Conservation (phyloP, 1,139 yeast species). For the Kodamaea fungicola region DNA sequence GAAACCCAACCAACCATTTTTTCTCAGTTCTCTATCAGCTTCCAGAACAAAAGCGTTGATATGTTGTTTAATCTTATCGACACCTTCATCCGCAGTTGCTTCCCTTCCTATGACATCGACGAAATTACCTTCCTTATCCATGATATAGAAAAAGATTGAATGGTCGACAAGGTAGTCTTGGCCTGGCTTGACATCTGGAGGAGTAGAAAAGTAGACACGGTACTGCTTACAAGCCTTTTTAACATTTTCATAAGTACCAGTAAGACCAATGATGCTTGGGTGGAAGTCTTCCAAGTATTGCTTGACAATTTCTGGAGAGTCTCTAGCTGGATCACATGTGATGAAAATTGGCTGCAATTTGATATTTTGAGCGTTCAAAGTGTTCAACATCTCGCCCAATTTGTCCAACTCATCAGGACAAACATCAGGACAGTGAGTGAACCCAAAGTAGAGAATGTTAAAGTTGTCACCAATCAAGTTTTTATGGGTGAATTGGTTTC, state of each 20-base stretch:
- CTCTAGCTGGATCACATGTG: constrained; percentile 96
- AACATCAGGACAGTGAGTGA: constrained; percentile 95
- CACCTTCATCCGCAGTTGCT: constrained; percentile 74
- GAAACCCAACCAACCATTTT: constrained; percentile 54
- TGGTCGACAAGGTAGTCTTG: constrained; percentile 96
- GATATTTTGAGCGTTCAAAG: constrained; percentile 50
- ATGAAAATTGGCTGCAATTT: constrained; percentile 81
- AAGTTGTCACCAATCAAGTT: constrained; percentile 70
- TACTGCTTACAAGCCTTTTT: constrained; percentile 81
- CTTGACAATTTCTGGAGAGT: constrained; percentile 76
- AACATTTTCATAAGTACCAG: constrained; percentile 84
- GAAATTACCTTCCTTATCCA: constrained; percentile 96
- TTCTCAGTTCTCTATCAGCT: constrained; percentile 57
- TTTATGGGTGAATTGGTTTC: constrained; percentile 69
- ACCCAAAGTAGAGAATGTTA: constrained; percentile 85
- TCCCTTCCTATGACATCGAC: constrained; percentile 94
- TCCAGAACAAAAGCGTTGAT: constrained; percentile 74
- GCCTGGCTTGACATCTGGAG: constrained; percentile 88
- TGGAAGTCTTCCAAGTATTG: constrained; percentile 85
- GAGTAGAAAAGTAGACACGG: constrained; percentile 94
- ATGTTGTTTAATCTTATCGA: constrained; percentile 73
- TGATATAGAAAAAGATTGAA: constrained; percentile 89
- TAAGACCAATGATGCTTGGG: constrained; percentile 80
- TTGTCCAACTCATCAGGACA: constrained; percentile 97
- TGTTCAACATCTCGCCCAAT: constrained; percentile 72